phyloP scores from a whole-genome alignment of 305 asterid genomes.

The Nicotiana rustica region DNA sequence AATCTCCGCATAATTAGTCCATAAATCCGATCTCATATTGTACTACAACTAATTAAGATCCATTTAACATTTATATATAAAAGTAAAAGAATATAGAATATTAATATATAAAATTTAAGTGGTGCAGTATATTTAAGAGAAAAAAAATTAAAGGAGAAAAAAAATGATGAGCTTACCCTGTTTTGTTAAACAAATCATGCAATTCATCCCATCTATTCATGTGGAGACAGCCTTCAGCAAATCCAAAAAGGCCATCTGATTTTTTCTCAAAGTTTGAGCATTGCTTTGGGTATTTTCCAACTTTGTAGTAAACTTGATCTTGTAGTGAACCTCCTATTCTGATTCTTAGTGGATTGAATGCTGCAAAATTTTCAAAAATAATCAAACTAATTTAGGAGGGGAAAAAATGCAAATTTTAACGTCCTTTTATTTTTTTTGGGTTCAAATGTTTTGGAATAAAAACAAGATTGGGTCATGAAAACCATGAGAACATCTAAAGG shows the following conservation, averaged over 20 bases:
- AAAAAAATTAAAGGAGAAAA: too few relatives aligned
- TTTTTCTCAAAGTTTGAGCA: slow-evolving; percentile 64
- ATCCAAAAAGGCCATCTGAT: slow-evolving; percentile 58
- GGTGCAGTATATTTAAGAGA: too few relatives aligned
- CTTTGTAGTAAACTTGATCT: slow-evolving; percentile 71
- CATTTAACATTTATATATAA: too few relatives aligned
- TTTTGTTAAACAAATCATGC: slow-evolving; percentile 58
- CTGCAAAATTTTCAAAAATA: slow-evolving; percentile 43
- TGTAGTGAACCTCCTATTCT: slow-evolving; percentile 85
- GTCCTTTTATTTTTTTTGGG: not conserved
- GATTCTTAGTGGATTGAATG: slow-evolving; percentile 64
- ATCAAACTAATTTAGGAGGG: not conserved
- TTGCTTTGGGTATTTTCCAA: slow-evolving; percentile 49
- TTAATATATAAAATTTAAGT: too few relatives aligned
- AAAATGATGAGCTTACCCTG: slow-evolving; percentile 51
- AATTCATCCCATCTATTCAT: slow-evolving; percentile 80
- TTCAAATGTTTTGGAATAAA: not conserved
- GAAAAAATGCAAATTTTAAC: not conserved
- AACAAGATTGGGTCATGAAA: not conserved
- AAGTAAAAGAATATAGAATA: too few relatives aligned
- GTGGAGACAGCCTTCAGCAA: slow-evolving; percentile 66
- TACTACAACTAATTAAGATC: too few relatives aligned
- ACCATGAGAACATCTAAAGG: not conserved
- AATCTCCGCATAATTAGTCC: too few relatives aligned
- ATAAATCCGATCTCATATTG: too few relatives aligned